Evolutionary conservation across 225 moss, liverwort and hornwort species (phyloP).

Genomic region (Pseudisothecium myosuroides): DNA sequence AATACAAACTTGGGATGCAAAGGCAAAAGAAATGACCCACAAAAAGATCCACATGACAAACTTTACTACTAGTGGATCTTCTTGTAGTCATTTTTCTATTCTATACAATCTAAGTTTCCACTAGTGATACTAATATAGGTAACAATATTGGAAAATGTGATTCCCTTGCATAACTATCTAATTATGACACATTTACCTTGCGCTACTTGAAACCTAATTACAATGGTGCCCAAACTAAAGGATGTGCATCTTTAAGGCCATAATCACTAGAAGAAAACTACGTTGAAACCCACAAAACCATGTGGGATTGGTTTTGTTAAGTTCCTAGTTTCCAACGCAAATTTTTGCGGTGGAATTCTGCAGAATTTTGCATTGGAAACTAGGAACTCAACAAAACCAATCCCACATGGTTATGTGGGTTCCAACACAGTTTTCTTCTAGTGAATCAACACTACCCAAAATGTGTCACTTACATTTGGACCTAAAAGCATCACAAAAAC

Average conservation of each 20-base stretch:
- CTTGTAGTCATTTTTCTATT: rapidly evolving
- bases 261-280: too few species aligned
- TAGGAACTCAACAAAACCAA: too few species aligned
- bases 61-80: not conserved
- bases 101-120: rapidly evolving
- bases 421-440: too few species aligned
- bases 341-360: too few species aligned
- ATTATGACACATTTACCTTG: not conserved
- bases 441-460: not conserved
- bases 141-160: not conserved
- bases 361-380: too few species aligned
- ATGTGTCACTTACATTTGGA: rapidly evolving
- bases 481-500: too few species aligned
- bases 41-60: not conserved
- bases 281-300: too few species aligned
- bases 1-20: rapidly evolving
- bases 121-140: not conserved
- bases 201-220: not conserved
- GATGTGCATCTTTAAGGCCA: not conserved
- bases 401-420: too few species aligned
- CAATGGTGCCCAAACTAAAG: too few species aligned
- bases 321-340: too few species aligned
- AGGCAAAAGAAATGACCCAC: not conserved
- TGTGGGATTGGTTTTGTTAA: too few species aligned
- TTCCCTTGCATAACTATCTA: not conserved